Percentiles rank a stretch among this genome's conserved stretches.
Conservation (phyloP, 176 grass and related monocot species). For the Dactylis glomerata region DNA sequence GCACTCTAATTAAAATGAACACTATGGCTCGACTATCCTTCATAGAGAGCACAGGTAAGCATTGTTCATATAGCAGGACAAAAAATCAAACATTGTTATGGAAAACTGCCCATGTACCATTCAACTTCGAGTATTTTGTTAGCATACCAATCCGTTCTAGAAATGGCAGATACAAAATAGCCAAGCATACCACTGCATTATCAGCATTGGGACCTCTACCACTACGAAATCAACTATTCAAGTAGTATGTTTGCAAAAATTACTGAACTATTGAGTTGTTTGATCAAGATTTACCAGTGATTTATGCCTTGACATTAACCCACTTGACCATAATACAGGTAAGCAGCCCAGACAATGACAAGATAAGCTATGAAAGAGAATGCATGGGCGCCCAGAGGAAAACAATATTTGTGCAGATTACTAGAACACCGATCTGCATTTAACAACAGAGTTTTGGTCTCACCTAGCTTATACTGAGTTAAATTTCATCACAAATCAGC, state of each 20-base stretch:
- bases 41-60: not conserved
- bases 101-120: not conserved
- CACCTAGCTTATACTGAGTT: not conserved
- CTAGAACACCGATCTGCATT: not conserved
- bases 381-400: not conserved
- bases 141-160: not conserved
- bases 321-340: constrained; percentile 1
- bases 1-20: not conserved
- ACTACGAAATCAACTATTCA: not conserved
- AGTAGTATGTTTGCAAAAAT: not conserved
- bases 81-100: not conserved
- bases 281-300: not conserved
- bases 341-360: constrained; percentile 3
- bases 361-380: not conserved
- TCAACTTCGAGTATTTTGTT: not conserved
- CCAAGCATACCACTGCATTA: not conserved
- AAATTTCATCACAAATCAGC: not conserved
- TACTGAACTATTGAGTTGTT: not conserved
- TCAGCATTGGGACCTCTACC: not conserved
- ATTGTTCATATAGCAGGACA: not conserved
- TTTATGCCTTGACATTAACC: not conserved
- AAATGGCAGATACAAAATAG: not conserved
- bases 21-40: not conserved
- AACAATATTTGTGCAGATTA: not conserved
- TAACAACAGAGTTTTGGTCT: not conserved